phyloP scores from a whole-genome alignment of 495 filamentous ascomycete genomes.

The Aspergillus sparsus region DNA sequence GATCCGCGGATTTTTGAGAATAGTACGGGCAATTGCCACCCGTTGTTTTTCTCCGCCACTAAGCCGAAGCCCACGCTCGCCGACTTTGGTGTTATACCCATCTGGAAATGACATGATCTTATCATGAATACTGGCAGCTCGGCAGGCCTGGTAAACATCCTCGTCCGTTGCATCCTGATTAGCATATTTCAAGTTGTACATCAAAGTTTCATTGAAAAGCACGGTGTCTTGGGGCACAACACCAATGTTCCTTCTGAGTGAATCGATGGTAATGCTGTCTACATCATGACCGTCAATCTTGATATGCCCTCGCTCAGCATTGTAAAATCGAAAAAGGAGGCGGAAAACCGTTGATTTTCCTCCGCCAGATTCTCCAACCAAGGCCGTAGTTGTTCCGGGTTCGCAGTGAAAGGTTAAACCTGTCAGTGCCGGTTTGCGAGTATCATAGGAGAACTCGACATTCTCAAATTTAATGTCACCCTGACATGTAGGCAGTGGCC shows the following conservation, averaged over 20 bases:
- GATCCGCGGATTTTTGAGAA: slow-evolving; percentile 92
- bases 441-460: slow-evolving; percentile 89
- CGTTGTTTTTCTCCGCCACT: slow-evolving; percentile 97
- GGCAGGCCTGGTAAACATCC: slow-evolving; percentile 84
- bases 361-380: slow-evolving; percentile 94
- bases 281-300: slow-evolving; percentile 83
- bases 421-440: slow-evolving; percentile 80
- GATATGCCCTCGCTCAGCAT: slow-evolving; percentile 73
- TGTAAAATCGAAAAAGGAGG: slow-evolving; percentile 93
- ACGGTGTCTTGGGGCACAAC: slow-evolving; percentile 97
- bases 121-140: slow-evolving; percentile 92
- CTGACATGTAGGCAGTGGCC: slow-evolving; percentile 60
- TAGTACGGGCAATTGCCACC: slow-evolving; percentile 93
- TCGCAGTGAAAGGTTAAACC: slow-evolving; percentile 78
- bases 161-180: slow-evolving; percentile 83
- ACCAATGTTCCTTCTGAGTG: slow-evolving; percentile 84
- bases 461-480: slow-evolving; percentile 84
- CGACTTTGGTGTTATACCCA: slow-evolving; percentile 87
- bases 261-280: slow-evolving; percentile 85
- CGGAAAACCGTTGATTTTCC: slow-evolving; percentile 98
- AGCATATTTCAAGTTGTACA: slow-evolving; percentile 97
- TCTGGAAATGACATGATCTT: slow-evolving; percentile 94
- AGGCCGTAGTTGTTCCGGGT: slow-evolving; percentile 90
- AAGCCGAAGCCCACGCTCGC: slow-evolving; percentile 88
- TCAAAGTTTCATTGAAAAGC: slow-evolving; percentile 93